Evolutionary conservation across 2,329 filamentous ascomycete genomes (phyloP), one percentile per base, ranked within the genome.

Genomic region (Neofusicoccum ribis): DNA sequence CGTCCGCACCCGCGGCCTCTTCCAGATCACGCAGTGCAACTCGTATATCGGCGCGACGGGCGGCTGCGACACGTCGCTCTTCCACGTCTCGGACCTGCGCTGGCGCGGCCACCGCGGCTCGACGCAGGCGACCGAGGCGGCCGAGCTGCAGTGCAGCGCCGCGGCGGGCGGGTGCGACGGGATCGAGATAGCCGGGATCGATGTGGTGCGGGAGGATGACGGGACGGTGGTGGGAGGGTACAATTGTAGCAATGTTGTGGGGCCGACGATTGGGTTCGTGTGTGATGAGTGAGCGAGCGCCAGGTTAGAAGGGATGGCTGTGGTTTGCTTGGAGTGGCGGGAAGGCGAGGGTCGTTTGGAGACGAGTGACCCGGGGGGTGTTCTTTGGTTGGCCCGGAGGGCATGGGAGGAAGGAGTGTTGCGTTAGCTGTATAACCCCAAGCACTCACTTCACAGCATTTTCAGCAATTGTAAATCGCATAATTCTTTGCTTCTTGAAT

Each of bases 11-110:
- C 31, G 50, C 50, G 50, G 50, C 50, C 14, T 52, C 50, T 52
- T 80, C 54, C 64, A 72, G 1, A 75, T 81, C 36, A 76, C 73
- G 1, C 79, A 81, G 66, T 80, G 79, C 66, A 81, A 78, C 1
- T 70, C 72, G 0, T 80, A 77, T 63, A 74, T 62, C 3, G 74
- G 74, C 3, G 72, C 73, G 3, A 68, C 68, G 3, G 77, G 78
- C 0, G 78, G 80, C 51, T 80, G 78, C 67, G 77, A 76, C 0
- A 78, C 76, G 7, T 77, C 73, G 0, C 68, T 73, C 39, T 82
- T 82, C 65, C 72, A 81, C 56, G 70, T 83, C 20, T 67, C 67
- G 3, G 72, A 78, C 58, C 67, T 80, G 2, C 63, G 63, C 3
- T 72, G 74, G 49, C 68, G 69, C 11, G 71, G 73, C 11, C 60